A percentile compares a stretch with the other conserved stretches of the same genome.
Evolutionary conservation across 768 basidiomycete species (phyloP).

Genomic region (Kwoniella mangroviensis): DNA sequence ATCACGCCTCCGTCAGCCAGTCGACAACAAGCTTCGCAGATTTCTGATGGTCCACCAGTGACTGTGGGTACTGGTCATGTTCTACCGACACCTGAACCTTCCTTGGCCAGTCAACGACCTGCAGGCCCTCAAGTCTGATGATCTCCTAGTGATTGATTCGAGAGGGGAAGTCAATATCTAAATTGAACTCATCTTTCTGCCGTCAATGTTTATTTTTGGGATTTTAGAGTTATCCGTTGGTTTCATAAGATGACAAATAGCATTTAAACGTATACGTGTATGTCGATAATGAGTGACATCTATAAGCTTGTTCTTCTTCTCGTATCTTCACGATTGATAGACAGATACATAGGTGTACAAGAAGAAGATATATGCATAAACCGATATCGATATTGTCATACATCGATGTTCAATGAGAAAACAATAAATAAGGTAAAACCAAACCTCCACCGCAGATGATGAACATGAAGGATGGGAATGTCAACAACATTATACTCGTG

Average conservation of each 20-base stretch:
- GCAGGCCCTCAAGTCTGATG: not conserved
- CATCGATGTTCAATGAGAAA: too few species aligned
- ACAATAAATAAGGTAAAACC: too few species aligned
- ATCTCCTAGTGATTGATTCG: not conserved
- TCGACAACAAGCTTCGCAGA: not conserved
- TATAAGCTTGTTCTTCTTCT: too few species aligned
- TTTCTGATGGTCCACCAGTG: not conserved
- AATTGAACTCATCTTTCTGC: not conserved
- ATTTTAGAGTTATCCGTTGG: too few species aligned
- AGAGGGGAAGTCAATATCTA: too few species aligned
- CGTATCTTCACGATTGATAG: not conserved
- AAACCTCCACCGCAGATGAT: not conserved
- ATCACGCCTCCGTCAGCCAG: not conserved
- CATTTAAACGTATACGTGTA: too few species aligned
- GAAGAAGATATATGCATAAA: not conserved
- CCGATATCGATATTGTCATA: not conserved
- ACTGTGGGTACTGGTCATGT: not conserved
- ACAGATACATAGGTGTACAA: not conserved
- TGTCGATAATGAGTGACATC: too few species aligned
- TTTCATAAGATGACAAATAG: too few species aligned
- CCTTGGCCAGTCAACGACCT: not conserved
- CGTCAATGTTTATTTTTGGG: too few species aligned
- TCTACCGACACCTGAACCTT: slow-evolving; percentile 4
- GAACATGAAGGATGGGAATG: too few species aligned
- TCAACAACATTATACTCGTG: too few species aligned